phyloP scores from a whole-genome alignment of 2,329 filamentous ascomycete species.

The Anisogramma anomala region DNA sequence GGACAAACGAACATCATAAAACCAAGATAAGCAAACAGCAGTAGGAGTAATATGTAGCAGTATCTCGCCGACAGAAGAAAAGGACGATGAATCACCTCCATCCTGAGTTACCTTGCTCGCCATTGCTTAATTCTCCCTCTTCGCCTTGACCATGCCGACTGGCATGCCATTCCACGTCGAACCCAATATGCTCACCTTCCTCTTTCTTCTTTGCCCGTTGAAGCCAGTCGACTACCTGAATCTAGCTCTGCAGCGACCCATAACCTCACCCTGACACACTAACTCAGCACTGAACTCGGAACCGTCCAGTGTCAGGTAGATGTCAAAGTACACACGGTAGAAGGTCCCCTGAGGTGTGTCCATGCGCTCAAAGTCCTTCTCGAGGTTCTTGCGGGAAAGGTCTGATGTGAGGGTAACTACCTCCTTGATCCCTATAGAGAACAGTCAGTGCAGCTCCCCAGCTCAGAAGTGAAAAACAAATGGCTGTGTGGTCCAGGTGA shows the following conservation, averaged over 20 bases:
- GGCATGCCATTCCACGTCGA: not conserved
- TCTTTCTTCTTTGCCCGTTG: conserved; percentile 14
- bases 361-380: conserved; percentile 99
- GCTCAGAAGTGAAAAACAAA: conserved; percentile 4
- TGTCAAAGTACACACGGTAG: conserved; percentile 71
- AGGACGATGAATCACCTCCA: not conserved
- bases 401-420: conserved; percentile 96
- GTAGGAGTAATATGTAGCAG: not conserved
- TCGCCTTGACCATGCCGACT: not conserved
- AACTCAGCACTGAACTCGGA: conserved; percentile 97
- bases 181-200: conserved; percentile 2
- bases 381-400: conserved; percentile 91
- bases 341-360: conserved; percentile 95
- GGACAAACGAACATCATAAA: conserved; percentile 14
- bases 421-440: conserved; percentile 81
- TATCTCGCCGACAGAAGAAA: not conserved
- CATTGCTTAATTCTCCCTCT: no score
- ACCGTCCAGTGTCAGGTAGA: conserved; percentile 88
- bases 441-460: not conserved
- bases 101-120: not conserved
- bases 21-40: conserved; percentile 4
- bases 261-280: conserved; percentile 98
- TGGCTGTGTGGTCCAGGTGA: no score
- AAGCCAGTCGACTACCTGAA: conserved; percentile 51
- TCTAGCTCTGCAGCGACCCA: conserved; percentile 88